A percentile compares a stretch with the other conserved stretches of the same genome.
Evolutionary conservation across 768 basidiomycete species (phyloP).

Genomic region (Trametes coccinea): DNA sequence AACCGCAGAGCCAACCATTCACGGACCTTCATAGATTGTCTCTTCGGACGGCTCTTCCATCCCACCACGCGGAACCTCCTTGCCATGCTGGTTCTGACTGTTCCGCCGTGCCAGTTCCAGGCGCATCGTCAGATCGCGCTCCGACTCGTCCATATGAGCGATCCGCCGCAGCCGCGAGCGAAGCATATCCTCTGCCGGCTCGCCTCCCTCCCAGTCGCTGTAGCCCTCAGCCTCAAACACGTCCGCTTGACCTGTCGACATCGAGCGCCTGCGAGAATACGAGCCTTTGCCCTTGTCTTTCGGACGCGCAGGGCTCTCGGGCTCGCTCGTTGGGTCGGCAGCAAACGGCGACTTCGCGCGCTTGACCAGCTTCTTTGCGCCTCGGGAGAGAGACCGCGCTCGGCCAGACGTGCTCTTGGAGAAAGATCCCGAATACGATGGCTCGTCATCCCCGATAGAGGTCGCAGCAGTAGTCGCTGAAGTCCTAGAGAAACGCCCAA

Average conservation of each 20-base stretch:
- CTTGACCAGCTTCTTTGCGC: slow-evolving; percentile 51
- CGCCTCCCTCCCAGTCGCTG: slow-evolving; percentile 33
- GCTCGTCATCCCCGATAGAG: slow-evolving; percentile 62
- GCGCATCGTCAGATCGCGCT: slow-evolving; percentile 73
- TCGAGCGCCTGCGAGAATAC: slow-evolving; percentile 29
- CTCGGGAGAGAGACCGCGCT: slow-evolving; percentile 32
- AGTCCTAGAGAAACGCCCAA: slow-evolving; percentile 64
- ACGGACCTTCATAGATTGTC: slow-evolving; percentile 76
- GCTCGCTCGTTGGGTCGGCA: slow-evolving; percentile 35
- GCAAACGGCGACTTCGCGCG: slow-evolving; percentile 45
- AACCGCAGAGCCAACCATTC: slow-evolving; percentile 21
- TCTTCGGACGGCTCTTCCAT: slow-evolving; percentile 55
- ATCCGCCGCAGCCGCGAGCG: neutral
- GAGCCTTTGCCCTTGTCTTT: slow-evolving; percentile 11
- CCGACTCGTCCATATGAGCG: slow-evolving; percentile 56
- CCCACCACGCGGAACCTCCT: slow-evolving; percentile 39
- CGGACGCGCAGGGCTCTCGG: slow-evolving; percentile 22
- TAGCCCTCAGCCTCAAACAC: slow-evolving; percentile 27
- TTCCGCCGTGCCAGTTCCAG: slow-evolving; percentile 84
- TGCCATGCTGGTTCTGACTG: slow-evolving; percentile 71
- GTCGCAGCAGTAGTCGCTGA: slow-evolving; percentile 71
- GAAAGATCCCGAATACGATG: slow-evolving; percentile 31
- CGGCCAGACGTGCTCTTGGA: slow-evolving; percentile 36
- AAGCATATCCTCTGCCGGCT: neutral
- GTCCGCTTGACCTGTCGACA: slow-evolving; percentile 14